These are phyloP conservation scores for Fusarium fracticaudum DNA, from an alignment of 2,329 filamentous ascomycete genomes.

Conservation along the genomic window DNA sequence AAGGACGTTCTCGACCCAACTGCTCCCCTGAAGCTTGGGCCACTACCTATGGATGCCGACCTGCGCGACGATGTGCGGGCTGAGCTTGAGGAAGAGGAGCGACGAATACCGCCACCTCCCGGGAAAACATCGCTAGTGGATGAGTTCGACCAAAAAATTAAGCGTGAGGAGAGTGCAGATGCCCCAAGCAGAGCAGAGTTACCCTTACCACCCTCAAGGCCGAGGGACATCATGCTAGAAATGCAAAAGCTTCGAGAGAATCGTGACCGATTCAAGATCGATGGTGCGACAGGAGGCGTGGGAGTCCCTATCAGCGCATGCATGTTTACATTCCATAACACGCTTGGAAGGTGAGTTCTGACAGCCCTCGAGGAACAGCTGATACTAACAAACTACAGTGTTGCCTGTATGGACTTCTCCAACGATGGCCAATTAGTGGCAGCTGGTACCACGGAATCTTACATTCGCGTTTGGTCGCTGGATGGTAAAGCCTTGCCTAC, in stretches of 20 bases:
- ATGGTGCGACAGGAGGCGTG: constrained; percentile 82
- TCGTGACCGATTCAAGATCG: constrained; percentile 89
- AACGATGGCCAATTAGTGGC: constrained; percentile 89
- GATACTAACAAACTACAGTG: constrained; percentile 56
- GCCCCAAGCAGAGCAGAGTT: constrained; percentile 81
- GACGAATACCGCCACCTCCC: constrained; percentile 74
- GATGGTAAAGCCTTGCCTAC: constrained; percentile 84
- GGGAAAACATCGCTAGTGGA: constrained; percentile 82
- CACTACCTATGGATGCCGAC: constrained; percentile 83
- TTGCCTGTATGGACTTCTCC: constrained; percentile 96
- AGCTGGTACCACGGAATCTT: constrained; percentile 90
- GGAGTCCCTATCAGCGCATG: constrained; percentile 87
- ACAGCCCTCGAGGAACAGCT: not conserved
- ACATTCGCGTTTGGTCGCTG: constrained; percentile 93
- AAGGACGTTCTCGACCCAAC: constrained; percentile 67
- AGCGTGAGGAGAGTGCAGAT: constrained; percentile 89
- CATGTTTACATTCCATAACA: constrained; percentile 99
- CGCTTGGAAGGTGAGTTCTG: constrained; percentile 77
- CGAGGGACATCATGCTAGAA: constrained; percentile 91
- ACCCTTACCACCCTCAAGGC: constrained; percentile 86
- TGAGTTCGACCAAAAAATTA: constrained; percentile 87
- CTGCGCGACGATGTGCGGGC: constrained; percentile 86
- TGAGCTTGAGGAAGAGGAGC: constrained; percentile 86
- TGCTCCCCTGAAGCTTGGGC: constrained; percentile 76
- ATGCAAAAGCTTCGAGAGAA: constrained; percentile 94